phyloP scores from a whole-genome alignment of 176 grass and related monocot species.

The Ampelocalamus luodianensis region DNA sequence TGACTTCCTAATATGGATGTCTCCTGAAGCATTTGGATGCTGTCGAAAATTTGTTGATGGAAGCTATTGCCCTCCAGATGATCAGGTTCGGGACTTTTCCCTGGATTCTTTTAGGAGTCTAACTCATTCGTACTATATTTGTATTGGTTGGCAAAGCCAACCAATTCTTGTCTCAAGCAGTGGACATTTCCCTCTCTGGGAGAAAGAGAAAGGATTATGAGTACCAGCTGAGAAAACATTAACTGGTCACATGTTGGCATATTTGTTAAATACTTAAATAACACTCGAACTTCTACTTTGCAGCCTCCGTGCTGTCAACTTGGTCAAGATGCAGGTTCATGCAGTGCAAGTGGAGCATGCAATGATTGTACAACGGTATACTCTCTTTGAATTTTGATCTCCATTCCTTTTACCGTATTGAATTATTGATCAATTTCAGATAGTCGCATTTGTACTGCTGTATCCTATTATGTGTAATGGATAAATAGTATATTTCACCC shows the following conservation, averaged over 20 bases:
- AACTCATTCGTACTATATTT: slow-evolving; percentile 37
- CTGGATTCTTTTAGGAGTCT: slow-evolving; percentile 11
- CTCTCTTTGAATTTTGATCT: slow-evolving; percentile 33
- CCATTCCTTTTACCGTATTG: not conserved
- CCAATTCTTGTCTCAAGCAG: slow-evolving; percentile 20
- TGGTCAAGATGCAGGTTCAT: slow-evolving; percentile 61
- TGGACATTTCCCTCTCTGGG: not conserved
- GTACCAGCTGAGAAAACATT: not conserved
- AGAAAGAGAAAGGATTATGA: not conserved
- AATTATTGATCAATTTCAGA: slow-evolving; percentile 2
- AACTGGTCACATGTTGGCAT: slow-evolving; percentile 14
- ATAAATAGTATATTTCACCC: slow-evolving; percentile 10
- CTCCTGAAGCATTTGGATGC: slow-evolving; percentile 97
- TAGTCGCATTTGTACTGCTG: slow-evolving; percentile 13
- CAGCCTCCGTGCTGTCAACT: slow-evolving; percentile 78
- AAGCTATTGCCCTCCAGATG: slow-evolving; percentile 95
- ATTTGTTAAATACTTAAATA: slow-evolving; percentile 29
- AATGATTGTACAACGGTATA: slow-evolving; percentile 94
- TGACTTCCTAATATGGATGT: slow-evolving; percentile 98
- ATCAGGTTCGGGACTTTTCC: slow-evolving; percentile 68
- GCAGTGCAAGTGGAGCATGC: slow-evolving; percentile 55
- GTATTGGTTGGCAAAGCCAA: slow-evolving; percentile 29
- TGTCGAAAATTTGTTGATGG: slow-evolving; percentile 83
- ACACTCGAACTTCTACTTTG: slow-evolving; percentile 35
- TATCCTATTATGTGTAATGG: slow-evolving; percentile 23